These are phyloP conservation scores for Talaromyces amestolkiae DNA, from an alignment of 2,329 filamentous ascomycete species.

Conservation along the genomic window DNA sequence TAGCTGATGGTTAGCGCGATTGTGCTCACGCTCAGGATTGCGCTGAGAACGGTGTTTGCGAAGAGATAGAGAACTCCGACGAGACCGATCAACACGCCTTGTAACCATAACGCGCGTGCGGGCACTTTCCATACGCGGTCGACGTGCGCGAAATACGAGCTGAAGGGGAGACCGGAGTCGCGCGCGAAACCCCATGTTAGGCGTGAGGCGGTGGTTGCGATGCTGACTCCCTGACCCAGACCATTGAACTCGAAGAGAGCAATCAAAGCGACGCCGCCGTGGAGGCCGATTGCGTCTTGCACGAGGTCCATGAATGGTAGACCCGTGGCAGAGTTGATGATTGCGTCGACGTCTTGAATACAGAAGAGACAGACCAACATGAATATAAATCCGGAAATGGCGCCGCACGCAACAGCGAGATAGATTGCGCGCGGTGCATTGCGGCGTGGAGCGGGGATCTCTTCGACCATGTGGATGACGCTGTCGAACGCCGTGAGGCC, in stretches of 20 bases:
- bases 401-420: constrained; percentile 51
- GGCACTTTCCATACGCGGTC: constrained; percentile 54
- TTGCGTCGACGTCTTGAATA: constrained; percentile 48
- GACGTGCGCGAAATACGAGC: constrained; percentile 39
- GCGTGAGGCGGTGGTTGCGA: constrained; percentile 56
- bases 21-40: constrained; percentile 56
- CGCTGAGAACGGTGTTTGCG: constrained; percentile 53
- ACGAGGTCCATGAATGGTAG: constrained; percentile 62
- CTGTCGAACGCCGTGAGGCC: constrained; percentile 59
- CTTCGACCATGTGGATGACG: constrained; percentile 55
- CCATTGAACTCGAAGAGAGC: constrained; percentile 53
- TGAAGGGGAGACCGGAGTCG: constrained; percentile 42
- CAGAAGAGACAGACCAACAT: constrained; percentile 57
- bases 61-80: constrained; percentile 59
- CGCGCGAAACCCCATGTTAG: constrained; percentile 57
- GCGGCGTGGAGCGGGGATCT: constrained; percentile 47
- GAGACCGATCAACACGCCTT: constrained; percentile 47
- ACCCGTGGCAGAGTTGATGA: constrained; percentile 47
- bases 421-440: constrained; percentile 54
- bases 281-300: constrained; percentile 52
- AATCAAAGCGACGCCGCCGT: constrained; percentile 48
- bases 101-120: constrained; percentile 52
- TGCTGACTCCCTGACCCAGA: constrained; percentile 49
- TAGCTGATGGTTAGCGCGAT: constrained; percentile 57
- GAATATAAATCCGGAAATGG: constrained; percentile 55